Base-by-base conservation (phyloP, 192 early-diverging fungal genomes). In the Coemansia pectinata region DNA sequence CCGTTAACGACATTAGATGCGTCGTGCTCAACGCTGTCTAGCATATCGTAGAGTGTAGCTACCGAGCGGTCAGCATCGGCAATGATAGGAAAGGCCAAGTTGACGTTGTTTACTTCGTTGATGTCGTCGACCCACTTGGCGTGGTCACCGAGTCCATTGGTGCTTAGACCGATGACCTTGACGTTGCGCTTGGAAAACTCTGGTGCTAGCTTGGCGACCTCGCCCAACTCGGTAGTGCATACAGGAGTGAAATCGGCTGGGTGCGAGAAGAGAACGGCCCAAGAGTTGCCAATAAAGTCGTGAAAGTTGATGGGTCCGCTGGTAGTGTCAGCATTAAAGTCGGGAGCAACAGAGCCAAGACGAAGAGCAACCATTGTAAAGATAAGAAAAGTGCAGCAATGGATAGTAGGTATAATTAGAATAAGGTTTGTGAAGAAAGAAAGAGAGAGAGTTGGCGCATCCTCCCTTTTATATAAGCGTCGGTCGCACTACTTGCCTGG, bases 241-340 rank as follows among this genome's bases (percentile, higher is more conserved):
- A 96, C 95, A 33, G 95, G 95, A 25, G 85, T 97, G 62, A 96
- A 97, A 86, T 97, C 95, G 63, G 94, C 97, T 14, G 97, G 97
- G 78, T 99, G 97, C 31, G 97, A 99, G 84, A 99, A 99, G n/a
- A 99, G 90, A 40, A 99, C 86, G 42, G 87, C 92, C 97, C 97
- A 99, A 12, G 87, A 87, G 73, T 88, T 86, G 61, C 88, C 87
- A 58, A 96, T 93, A 58, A 87, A 96, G 15, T 91, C 85, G 76
- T 99, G 94, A 87, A 99, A 96, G 69, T 92, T 83, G 85, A 99
- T 91, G n/a, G 71, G 66, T 66, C 97, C 97, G 70, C 91, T 70
- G 17, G 97, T 99, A 63, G 97, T 95, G 55, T 91, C 66, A 48
- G 93, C 93, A 25, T 78, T 71, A 78, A 99, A 99, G 80, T 97